Evolutionary conservation across 1,284 basidiomycete genomes (phyloP).

Genomic region (Leccinum cinnamomeum): DNA sequence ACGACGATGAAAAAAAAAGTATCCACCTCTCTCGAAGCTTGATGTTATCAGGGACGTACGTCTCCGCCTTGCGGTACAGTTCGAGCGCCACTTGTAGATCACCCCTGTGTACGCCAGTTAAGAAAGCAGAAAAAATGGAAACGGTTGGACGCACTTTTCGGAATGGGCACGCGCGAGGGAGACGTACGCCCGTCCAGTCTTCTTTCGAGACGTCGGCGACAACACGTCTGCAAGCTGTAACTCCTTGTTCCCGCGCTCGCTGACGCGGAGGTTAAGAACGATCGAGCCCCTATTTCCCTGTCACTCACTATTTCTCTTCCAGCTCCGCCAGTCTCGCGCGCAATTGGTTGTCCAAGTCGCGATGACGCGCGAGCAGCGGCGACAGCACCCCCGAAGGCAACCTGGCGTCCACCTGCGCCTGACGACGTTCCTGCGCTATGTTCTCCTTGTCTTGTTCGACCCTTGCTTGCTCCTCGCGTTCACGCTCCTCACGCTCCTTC

Average conservation of each 20-base stretch:
- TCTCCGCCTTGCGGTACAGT: constrained; percentile 71
- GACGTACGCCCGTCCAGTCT: constrained; percentile 72
- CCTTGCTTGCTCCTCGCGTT: constrained; percentile 37
- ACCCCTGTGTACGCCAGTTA: constrained; percentile 45
- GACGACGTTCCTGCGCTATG: too few relatives aligned
- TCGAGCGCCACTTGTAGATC: constrained; percentile 71
- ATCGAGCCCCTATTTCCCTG: constrained; percentile 13
- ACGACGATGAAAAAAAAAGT: constrained; percentile 44
- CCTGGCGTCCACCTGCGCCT: constrained; percentile 19
- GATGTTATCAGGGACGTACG: constrained; percentile 74
- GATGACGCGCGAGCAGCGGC: constrained; percentile 59
- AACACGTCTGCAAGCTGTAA: constrained; percentile 56
- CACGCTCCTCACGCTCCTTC: constrained; percentile 54
- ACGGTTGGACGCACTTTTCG: constrained; percentile 53
- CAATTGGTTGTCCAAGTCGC: constrained; percentile 65
- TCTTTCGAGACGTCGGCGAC: constrained; percentile 71
- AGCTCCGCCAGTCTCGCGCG: constrained; percentile 61
- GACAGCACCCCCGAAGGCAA: constrained; percentile 58
- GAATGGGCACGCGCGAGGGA: constrained; percentile 75
- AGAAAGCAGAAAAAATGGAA: not conserved
- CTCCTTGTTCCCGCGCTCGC: constrained; percentile 46
- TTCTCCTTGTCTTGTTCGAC: constrained; percentile 41
- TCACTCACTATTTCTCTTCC: constrained; percentile 55
- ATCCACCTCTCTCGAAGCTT: constrained; percentile 83
- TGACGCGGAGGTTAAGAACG: constrained; percentile 1